Evolutionary conservation across 371 early-diverging fungal genomes (phyloP).

Genomic region (Mucor circinelloides): DNA sequence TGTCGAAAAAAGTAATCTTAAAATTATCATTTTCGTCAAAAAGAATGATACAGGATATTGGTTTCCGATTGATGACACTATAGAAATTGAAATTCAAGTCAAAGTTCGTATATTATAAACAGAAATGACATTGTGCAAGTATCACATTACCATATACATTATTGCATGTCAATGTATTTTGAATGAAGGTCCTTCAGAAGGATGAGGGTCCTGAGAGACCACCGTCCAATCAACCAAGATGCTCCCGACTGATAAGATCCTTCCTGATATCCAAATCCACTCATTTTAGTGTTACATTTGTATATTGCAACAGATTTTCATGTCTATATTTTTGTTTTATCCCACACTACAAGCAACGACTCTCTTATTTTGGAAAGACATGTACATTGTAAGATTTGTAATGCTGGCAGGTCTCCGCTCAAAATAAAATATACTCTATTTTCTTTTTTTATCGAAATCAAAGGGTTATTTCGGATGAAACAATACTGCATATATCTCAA

Average conservation of each 20-base stretch:
- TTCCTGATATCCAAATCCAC: not conserved
- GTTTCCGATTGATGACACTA: not conserved
- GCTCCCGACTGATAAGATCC: not conserved
- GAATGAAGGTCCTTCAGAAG: not conserved
- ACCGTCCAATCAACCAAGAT: not conserved
- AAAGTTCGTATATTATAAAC: too few relatives aligned
- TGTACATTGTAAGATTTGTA: not conserved
- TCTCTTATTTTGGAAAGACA: not conserved
- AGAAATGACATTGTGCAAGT: too few relatives aligned
- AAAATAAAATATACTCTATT: not conserved
- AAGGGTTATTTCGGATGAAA: not conserved
- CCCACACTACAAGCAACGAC: not conserved
- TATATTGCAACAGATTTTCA: not conserved
- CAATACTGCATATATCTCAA: not conserved
- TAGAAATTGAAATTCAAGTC: not conserved
- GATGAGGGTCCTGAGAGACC: not conserved
- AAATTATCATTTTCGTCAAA: not conserved
- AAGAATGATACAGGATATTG: not conserved
- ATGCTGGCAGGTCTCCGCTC: not conserved
- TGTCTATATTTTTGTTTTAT: not conserved
- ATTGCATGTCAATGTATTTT: too few relatives aligned
- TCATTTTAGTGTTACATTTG: not conserved
- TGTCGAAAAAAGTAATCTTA: not conserved
- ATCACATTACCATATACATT: too few relatives aligned
- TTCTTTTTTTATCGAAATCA: not conserved